These are phyloP conservation scores for Morella rubra DNA, from an alignment of 306 rosid genomes.

Conservation along the genomic window DNA sequence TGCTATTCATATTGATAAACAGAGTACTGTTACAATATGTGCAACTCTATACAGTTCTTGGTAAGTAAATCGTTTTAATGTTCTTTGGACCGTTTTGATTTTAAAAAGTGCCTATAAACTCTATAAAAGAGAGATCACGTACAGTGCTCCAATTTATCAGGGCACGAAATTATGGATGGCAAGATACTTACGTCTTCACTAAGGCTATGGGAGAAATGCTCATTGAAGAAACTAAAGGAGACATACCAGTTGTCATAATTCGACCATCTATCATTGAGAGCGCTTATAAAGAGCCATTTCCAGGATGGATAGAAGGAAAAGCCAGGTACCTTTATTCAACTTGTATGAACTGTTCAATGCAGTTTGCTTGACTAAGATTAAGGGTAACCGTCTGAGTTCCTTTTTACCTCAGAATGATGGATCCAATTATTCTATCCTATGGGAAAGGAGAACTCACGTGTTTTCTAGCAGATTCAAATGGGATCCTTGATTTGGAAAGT, in stretches of 20 bases:
- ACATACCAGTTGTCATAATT: constrained; percentile 45
- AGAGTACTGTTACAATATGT: no score
- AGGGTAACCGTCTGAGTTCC: background rate
- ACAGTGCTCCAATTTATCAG: constrained; percentile 1
- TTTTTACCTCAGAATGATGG: constrained; percentile 42
- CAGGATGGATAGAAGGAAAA: constrained; percentile 58
- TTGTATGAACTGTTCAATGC: background rate
- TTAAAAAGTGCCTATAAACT: no score
- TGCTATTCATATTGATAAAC: no score
- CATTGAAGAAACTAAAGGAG: constrained; percentile 41
- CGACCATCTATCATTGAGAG: constrained; percentile 53
- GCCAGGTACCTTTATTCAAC: constrained; percentile 25
- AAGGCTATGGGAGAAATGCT: constrained; percentile 67
- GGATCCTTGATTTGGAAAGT: constrained; percentile 46
- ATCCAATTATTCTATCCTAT: constrained; percentile 48
- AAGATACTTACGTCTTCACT: constrained; percentile 52
- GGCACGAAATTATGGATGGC: constrained; percentile 54
- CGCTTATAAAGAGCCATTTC: constrained; percentile 49
- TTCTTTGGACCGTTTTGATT: no score
- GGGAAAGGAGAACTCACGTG: constrained; percentile 53
- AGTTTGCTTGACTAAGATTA: background rate
- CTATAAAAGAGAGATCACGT: no score
- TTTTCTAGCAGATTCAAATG: constrained; percentile 43
- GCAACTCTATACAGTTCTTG: no score
- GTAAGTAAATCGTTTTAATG: no score